Evolutionary conservation across 768 basidiomycete species (phyloP).

Genomic region (Phallus indusiatus): DNA sequence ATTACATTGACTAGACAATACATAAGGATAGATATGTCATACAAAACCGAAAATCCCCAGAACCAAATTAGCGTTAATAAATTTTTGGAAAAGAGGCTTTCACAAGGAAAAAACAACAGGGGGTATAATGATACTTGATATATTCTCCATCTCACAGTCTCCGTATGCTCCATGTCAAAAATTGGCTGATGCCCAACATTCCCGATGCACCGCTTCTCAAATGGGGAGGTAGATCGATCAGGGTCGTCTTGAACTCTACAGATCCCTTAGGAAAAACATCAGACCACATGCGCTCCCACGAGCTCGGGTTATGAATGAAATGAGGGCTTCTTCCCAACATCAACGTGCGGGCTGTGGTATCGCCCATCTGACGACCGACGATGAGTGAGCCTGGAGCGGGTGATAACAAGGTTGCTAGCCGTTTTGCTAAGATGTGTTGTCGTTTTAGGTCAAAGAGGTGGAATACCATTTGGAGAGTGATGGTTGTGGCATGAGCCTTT

Average conservation of each 20-base stretch:
- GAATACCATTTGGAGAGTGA: slow-evolving; percentile 43
- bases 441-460: slow-evolving; percentile 22
- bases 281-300: slow-evolving; percentile 6
- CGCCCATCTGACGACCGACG: slow-evolving; percentile 21
- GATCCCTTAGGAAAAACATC: slow-evolving; percentile 1
- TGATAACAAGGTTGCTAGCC: slow-evolving; percentile 20
- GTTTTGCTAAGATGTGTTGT: slow-evolving; percentile 20
- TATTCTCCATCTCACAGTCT: no score
- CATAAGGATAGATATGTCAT: no score
- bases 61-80: no score
- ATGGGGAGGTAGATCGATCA: background rate
- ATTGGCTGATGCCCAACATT: slow-evolving; percentile 4
- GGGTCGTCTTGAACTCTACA: background rate
- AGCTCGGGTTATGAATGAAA: background rate
- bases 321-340: background rate
- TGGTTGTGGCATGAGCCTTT: slow-evolving; percentile 35
- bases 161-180: slow-evolving; percentile 4
- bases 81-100: no score
- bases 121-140: no score
- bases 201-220: background rate
- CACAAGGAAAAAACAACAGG: no score
- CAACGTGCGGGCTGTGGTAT: background rate
- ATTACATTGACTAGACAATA: no score
- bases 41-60: no score
- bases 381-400: slow-evolving; percentile 20